phyloP scores from a whole-genome alignment of 352 stramenopile genomes.

The Sclerospora graminicola region DNA sequence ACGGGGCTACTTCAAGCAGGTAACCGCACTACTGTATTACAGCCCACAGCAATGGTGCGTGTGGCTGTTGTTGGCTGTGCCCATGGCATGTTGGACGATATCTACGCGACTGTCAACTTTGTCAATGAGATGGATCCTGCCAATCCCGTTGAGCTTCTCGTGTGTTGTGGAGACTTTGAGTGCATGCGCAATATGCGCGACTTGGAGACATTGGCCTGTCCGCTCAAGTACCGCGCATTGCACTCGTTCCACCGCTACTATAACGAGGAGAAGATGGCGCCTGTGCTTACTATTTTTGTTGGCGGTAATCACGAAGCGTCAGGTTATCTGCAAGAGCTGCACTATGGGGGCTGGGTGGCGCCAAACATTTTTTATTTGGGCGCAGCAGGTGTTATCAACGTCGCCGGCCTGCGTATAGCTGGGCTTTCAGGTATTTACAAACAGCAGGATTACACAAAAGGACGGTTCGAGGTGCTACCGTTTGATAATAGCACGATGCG shows the following conservation, averaged over 20 bases:
- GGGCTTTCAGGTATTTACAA: constrained; percentile 98
- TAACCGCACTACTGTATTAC: neutral
- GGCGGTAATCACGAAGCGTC: constrained; percentile 98
- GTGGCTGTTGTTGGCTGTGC: constrained; percentile 96
- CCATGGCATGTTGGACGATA: constrained; percentile 96
- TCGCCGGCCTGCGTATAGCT: constrained; percentile 91
- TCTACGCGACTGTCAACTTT: constrained; percentile 91
- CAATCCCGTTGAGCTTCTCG: constrained; percentile 88
- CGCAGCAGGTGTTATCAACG: constrained; percentile 86
- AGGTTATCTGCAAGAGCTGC: constrained; percentile 93
- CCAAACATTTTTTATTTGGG: constrained; percentile 99
- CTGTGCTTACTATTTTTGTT: constrained; percentile 95
- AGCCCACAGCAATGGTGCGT: constrained; percentile 29
- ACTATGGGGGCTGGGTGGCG: constrained; percentile 97
- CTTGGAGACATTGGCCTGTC: constrained; percentile 91
- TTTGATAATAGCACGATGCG: constrained; percentile 78
- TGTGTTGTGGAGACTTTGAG: constrained; percentile 99
- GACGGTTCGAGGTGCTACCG: constrained; percentile 81
- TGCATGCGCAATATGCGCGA: constrained; percentile 93
- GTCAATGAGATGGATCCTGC: constrained; percentile 81
- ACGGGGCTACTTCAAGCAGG: neutral
- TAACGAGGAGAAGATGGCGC: constrained; percentile 83
- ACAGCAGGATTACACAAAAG: constrained; percentile 81
- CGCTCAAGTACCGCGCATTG: constrained; percentile 92
- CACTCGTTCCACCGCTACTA: constrained; percentile 96